Conservation (phyloP, 1,139 yeast species). For the Hemisphaericaspora subhashii region DNA sequence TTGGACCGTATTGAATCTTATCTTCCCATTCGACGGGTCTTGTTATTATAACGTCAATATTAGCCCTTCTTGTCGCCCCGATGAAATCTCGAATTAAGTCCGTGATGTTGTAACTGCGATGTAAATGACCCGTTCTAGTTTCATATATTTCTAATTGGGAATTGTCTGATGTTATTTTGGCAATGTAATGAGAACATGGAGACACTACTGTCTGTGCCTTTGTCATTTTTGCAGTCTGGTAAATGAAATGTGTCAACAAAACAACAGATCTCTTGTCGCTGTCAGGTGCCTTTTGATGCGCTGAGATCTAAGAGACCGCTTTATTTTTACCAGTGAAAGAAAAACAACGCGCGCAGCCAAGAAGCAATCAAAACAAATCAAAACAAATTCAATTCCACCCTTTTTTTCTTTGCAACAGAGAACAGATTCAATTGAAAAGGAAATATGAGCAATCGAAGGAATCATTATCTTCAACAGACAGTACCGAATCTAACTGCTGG, state of each 20-base stretch:
- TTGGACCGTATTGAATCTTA: neutral
- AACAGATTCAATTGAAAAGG: too few species aligned
- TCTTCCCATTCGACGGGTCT: constrained; percentile 4
- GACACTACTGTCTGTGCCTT: neutral
- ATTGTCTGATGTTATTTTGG: neutral
- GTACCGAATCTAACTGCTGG: too few species aligned
- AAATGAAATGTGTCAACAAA: too few species aligned
- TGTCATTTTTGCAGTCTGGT: neutral
- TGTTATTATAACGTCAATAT: neutral
- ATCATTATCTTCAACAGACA: too few species aligned
- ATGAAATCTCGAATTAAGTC: neutral
- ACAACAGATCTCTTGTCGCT: neutral
- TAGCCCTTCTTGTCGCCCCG: neutral
- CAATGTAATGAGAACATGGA: neutral
- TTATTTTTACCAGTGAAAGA: too few species aligned
- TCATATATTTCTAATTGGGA: neutral
- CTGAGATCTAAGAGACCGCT: too few species aligned
- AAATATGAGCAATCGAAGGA: too few species aligned
- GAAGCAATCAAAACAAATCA: too few species aligned
- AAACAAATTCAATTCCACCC: too few species aligned
- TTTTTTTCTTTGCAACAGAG: too few species aligned
- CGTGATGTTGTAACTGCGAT: neutral
- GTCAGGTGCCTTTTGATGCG: too few species aligned
- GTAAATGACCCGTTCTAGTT: neutral
- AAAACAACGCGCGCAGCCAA: too few species aligned